A percentile compares a stretch with the other conserved stretches of the same genome.
Conservation (phyloP, 2,329 filamentous ascomycete genomes). For the Alternaria angustiovoidea region DNA sequence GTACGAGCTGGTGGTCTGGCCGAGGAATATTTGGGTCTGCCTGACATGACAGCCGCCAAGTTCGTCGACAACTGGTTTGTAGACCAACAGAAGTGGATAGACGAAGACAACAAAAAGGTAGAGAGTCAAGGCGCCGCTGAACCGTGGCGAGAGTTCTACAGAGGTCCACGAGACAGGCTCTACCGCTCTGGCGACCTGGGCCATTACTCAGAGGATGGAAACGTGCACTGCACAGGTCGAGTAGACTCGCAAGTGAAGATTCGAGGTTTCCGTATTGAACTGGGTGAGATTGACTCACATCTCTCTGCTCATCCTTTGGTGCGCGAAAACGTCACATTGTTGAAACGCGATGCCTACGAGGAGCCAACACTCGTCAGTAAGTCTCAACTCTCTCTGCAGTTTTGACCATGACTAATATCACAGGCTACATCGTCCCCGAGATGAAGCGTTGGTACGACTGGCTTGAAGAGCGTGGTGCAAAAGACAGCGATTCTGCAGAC, state of each 20-base stretch:
- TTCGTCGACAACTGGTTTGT: constrained; percentile 90
- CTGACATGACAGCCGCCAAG: constrained; percentile 72
- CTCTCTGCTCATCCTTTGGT: constrained; percentile 77
- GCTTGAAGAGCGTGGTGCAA: constrained; percentile 59
- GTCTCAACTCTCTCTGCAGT: constrained; percentile 5
- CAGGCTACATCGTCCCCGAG: constrained; percentile 82
- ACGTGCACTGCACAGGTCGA: constrained; percentile 80
- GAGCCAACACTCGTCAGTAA: constrained; percentile 82
- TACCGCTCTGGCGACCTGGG: constrained; percentile 91
- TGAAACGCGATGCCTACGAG: constrained; percentile 83
- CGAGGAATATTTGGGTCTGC: constrained; percentile 75
- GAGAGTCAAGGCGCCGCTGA: constrained; percentile 62
- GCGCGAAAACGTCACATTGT: constrained; percentile 83
- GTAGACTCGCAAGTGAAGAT: constrained; percentile 94
- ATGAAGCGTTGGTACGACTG: constrained; percentile 75
- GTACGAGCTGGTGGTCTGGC: constrained; percentile 84
- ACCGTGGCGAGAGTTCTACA: constrained; percentile 80
- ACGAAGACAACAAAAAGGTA: constrained; percentile 66
- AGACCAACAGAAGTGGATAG: constrained; percentile 73
- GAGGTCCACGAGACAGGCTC: constrained; percentile 82
- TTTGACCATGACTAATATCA: constrained; percentile 3
- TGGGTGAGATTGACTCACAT: constrained; percentile 90
- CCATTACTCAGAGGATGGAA: constrained; percentile 72
- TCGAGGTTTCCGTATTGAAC: constrained; percentile 92
- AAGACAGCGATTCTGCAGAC: constrained; percentile 51